phyloP scores from a whole-genome alignment of 2,329 filamentous ascomycete species.

The Fulvia fulva region DNA sequence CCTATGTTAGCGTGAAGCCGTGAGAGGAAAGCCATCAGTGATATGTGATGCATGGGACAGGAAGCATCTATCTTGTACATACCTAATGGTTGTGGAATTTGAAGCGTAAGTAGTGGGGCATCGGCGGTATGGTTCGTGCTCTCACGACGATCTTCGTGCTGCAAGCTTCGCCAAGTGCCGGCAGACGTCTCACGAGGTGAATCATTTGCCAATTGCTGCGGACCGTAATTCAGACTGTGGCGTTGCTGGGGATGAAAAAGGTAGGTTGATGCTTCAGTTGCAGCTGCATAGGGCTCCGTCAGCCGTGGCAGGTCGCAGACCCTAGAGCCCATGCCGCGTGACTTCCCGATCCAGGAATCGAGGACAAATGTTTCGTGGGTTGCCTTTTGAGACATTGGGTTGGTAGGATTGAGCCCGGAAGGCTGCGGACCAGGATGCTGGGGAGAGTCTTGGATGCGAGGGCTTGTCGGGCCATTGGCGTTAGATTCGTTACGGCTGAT shows the following conservation, averaged over 20 bases:
- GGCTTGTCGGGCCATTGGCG: slow-evolving; percentile 4
- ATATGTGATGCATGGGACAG: slow-evolving; percentile 10
- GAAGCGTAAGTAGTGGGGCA: slow-evolving; percentile 20
- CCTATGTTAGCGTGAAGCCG: slow-evolving; percentile 10
- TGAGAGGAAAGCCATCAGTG: slow-evolving; percentile 7
- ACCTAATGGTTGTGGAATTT: slow-evolving; percentile 22
- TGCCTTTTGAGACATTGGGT: slow-evolving; percentile 6
- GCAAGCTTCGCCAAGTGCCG: slow-evolving; percentile 23
- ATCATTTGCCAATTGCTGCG: slow-evolving; percentile 10
- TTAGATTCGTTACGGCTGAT: neutral
- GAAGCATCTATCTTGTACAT: slow-evolving; percentile 14
- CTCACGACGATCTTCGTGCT: slow-evolving; percentile 15
- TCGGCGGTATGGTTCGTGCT: slow-evolving; percentile 14
- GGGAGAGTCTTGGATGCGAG: slow-evolving; percentile 5
- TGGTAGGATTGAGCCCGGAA: slow-evolving; percentile 17
- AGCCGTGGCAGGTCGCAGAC: slow-evolving; percentile 4
- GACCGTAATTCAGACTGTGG: slow-evolving; percentile 15
- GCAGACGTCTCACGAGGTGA: slow-evolving; percentile 17
- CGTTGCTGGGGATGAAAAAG: slow-evolving; percentile 12
- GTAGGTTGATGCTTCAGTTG: slow-evolving; percentile 9
- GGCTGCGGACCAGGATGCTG: slow-evolving; percentile 16
- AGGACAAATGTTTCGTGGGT: slow-evolving; percentile 14
- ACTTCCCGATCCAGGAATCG: slow-evolving; percentile 15
- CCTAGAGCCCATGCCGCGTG: slow-evolving; percentile 7
- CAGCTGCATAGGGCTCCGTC: slow-evolving; percentile 10